These are phyloP conservation scores for Centrapalus pauciflorus DNA, from an alignment of 129 eudicot species.

Conservation along the genomic window DNA sequence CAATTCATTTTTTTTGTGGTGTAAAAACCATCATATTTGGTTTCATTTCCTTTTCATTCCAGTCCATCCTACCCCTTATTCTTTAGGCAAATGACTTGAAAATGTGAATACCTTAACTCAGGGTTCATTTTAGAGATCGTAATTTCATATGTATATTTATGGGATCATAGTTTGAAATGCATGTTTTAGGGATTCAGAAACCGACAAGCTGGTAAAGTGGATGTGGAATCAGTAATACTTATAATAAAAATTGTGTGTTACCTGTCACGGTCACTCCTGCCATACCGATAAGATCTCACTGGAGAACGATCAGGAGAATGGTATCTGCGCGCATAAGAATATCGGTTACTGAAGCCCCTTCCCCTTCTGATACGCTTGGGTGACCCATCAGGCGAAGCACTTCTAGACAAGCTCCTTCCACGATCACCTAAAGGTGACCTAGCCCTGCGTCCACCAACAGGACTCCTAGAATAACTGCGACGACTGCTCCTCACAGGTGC, in stretches of 20 bases:
- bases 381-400: conserved; percentile 76
- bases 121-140: no score
- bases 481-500: conserved; percentile 51
- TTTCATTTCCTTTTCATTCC: no score
- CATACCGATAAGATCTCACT: conserved; percentile 71
- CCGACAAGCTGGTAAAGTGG: no score
- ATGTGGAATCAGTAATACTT: no score
- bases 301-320: conserved; percentile 92
- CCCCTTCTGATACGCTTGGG: conserved; percentile 88
- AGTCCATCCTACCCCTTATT: no score
- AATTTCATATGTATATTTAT: no score
- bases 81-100: no score
- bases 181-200: no score
- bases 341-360: conserved; percentile 87
- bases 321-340: conserved; percentile 80
- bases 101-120: no score
- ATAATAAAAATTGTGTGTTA: conserved; percentile 24
- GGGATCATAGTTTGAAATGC: no score
- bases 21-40: no score
- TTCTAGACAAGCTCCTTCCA: conserved; percentile 71
- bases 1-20: no score
- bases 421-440: conserved; percentile 62
- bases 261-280: conserved; percentile 89
- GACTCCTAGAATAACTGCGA: conserved; percentile 82
- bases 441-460: conserved; percentile 59